Base-by-base conservation (phyloP, 805 yeast genomes). In the Cyberlindnera mrakii region DNA sequence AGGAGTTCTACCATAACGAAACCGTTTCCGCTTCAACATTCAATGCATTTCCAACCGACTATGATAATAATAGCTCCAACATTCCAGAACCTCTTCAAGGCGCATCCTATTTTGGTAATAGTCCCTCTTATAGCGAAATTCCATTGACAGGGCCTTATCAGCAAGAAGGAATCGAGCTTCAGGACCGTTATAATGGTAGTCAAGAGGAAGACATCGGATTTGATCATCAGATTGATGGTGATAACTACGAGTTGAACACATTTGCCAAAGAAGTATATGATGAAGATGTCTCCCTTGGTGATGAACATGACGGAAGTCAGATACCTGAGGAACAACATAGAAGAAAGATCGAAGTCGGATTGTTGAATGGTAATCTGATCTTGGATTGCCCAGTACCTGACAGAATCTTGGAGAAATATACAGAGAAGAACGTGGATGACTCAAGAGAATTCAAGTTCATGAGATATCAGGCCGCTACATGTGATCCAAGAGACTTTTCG, bases 391-490 rank as follows among this genome's bases (percentile, higher is more conserved):
- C 95, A 10, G 90, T 88, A 1, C 80, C 95, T n/a, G 75, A 77
- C 27, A 73, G 77, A 39, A 70, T 88, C 40, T 65, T 84, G 35
- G 64, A 67, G 38, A 77, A 77, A 53, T 82, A 74, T 54, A 61
- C 68, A 38, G 60, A 60, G 2, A 54, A 53, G 49, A 65, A 76
- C 43, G 58, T 68, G 33, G 72, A 68, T 55, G 65, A 71, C 58
- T 57, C 75, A 46, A 52, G 69, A 54, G 85, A 91, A 68, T 84
- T 83, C 71, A 72, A 79, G 30, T 87, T 82, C 55, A 82, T 91
- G 91, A 75, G 98, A 61, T 91, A 90, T 64, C 87, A 93, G 44
- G 97, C 96, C 0, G 89, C 86, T 17, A 91, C 98, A 1, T 84
- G 96, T 61, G 95, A 91, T 49, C 98, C 98, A 0, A 71, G 77